Evolutionary conservation across 495 filamentous ascomycete genomes (phyloP).

Genomic region (Talaromyces nanjingensis): DNA sequence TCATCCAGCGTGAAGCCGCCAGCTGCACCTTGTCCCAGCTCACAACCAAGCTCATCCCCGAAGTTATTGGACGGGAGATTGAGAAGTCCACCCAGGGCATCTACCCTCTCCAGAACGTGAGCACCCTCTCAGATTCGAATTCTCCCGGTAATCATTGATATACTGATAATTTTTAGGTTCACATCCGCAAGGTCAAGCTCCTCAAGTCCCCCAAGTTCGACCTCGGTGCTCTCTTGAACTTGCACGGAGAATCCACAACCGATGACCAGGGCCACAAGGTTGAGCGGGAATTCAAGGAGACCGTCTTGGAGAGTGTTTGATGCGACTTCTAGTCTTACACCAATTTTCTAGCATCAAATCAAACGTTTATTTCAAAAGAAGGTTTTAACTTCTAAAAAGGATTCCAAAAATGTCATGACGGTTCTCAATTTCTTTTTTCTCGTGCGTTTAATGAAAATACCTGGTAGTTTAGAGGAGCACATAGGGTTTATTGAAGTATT

Average conservation of each 20-base stretch:
- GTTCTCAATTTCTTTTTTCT: neutral
- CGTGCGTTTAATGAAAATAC: neutral
- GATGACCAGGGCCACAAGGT: constrained; percentile 98
- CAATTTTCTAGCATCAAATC: constrained; percentile 1
- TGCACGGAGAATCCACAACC: constrained; percentile 94
- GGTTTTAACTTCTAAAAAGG: neutral
- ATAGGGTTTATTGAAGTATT: constrained; percentile 2
- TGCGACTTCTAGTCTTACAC: neutral
- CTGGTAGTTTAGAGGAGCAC: constrained; percentile 4
- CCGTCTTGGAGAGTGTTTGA: constrained; percentile 88
- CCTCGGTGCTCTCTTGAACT: constrained; percentile 84
- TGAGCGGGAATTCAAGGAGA: constrained; percentile 98
- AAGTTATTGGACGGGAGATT: constrained; percentile 98
- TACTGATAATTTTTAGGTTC: constrained; percentile 55
- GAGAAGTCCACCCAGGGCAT: constrained; percentile 99
- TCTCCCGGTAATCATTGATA: neutral
- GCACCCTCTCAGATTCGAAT: constrained; percentile 21
- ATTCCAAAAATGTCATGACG: neutral
- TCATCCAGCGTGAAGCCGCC: constrained; percentile 91
- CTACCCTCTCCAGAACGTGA: constrained; percentile 97
- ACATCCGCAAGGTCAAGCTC: constrained; percentile 99
- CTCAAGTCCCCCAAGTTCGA: constrained; percentile 98
- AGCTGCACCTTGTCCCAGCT: constrained; percentile 92
- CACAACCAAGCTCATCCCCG: constrained; percentile 94
- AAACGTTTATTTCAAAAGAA: neutral